A percentile compares a stretch with the other conserved stretches of the same genome.
phyloP scores from a whole-genome alignment of 2,329 filamentous ascomycete species.

The Penicillium sp. region DNA sequence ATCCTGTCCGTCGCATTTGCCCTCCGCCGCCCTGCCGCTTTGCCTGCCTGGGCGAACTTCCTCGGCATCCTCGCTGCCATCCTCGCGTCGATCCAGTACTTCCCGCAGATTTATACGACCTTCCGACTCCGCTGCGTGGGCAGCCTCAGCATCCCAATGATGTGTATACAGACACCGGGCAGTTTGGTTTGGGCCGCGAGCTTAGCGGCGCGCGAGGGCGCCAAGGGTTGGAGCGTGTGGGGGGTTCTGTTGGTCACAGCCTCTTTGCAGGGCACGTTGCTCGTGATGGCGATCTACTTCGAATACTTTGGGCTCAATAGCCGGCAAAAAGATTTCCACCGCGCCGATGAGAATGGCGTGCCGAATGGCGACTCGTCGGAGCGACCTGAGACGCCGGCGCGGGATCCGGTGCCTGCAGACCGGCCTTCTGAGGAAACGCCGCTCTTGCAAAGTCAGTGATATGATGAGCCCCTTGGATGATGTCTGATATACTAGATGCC shows the following conservation, averaged over 20 bases:
- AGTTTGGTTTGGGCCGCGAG: constrained; percentile 86
- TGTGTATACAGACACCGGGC: constrained; percentile 95
- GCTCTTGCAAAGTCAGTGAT: constrained; percentile 31
- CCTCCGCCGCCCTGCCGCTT: constrained; percentile 58
- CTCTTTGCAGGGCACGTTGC: constrained; percentile 73
- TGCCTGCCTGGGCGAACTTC: constrained; percentile 78
- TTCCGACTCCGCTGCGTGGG: constrained; percentile 80
- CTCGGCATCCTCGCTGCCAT: constrained; percentile 75
- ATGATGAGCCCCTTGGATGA: neutral
- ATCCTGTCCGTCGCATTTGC: constrained; percentile 63
- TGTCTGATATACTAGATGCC: neutral
- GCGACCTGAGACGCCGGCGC: constrained; percentile 7
- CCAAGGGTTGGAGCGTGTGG: constrained; percentile 92
- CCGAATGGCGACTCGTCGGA: constrained; percentile 11
- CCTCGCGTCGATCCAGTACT: constrained; percentile 83
- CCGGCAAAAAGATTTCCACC: constrained; percentile 22
- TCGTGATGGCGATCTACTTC: constrained; percentile 78
- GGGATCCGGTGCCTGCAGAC: constrained; percentile 16
- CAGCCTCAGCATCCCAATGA: constrained; percentile 93
- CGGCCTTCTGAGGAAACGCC: constrained; percentile 36
- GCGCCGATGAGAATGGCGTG: constrained; percentile 19
- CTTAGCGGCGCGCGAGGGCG: constrained; percentile 73
- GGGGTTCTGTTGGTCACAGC: constrained; percentile 86
- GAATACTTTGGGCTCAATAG: constrained; percentile 50
- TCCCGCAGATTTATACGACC: constrained; percentile 93